Evolutionary conservation across 2,329 filamentous ascomycete genomes (phyloP).

Genomic region (Shiraia sp.): DNA sequence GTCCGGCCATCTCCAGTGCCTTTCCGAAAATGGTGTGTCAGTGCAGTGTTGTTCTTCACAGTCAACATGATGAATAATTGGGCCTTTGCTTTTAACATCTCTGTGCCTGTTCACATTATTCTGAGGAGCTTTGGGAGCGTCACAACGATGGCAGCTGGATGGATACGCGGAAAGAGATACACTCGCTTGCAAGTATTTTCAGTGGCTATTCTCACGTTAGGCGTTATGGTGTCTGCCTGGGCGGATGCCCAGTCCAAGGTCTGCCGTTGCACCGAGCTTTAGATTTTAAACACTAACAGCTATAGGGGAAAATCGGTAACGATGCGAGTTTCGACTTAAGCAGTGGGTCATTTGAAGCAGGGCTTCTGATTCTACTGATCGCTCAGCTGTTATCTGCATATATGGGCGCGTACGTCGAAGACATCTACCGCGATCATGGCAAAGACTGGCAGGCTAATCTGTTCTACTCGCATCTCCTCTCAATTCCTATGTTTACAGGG

Average conservation of each 20-base stretch:
- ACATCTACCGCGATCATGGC: constrained; percentile 82
- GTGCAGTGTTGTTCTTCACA: constrained; percentile 86
- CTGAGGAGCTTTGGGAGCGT: constrained; percentile 93
- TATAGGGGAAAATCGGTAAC: constrained; percentile 49
- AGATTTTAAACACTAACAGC: constrained; percentile 11
- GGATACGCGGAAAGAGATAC: constrained; percentile 82
- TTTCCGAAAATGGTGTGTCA: constrained; percentile 80
- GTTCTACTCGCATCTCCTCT: constrained; percentile 84
- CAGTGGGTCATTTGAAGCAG: constrained; percentile 62
- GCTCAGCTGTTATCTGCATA: constrained; percentile 89
- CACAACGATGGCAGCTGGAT: constrained; percentile 91
- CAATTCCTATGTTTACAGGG: constrained; percentile 74
- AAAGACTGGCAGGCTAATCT: constrained; percentile 94
- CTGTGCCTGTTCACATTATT: constrained; percentile 95
- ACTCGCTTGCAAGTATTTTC: constrained; percentile 77
- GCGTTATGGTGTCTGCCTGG: constrained; percentile 86
- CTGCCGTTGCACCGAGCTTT: constrained; percentile 25
- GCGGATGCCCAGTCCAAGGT: constrained; percentile 87
- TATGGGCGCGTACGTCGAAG: constrained; percentile 94
- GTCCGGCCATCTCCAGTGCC: constrained; percentile 79
- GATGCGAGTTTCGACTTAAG: constrained; percentile 44
- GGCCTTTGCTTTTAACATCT: constrained; percentile 96
- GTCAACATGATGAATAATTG: constrained; percentile 98
- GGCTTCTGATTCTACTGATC: constrained; percentile 79
- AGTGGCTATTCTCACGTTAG: constrained; percentile 80